A percentile compares a stretch with the other conserved stretches of the same genome.
These are phyloP conservation scores for Xylaria sp. DNA, from an alignment of 2,329 filamentous ascomycete genomes.

Conservation along the genomic window DNA sequence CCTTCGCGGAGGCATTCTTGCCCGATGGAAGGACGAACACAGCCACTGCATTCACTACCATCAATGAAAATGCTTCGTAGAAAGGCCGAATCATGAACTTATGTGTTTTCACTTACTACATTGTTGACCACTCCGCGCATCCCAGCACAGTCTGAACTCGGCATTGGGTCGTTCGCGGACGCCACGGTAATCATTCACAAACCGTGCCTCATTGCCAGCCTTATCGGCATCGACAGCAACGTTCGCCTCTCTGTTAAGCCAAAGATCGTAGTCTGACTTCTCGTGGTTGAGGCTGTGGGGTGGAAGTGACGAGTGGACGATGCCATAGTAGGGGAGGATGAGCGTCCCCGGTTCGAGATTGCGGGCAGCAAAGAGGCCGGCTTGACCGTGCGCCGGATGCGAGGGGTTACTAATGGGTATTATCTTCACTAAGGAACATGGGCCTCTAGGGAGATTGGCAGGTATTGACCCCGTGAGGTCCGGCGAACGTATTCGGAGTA, in stretches of 20 bases:
- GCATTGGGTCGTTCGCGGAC: slow-evolving; percentile 60
- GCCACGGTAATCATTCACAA: slow-evolving; percentile 71
- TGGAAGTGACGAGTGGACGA: slow-evolving; percentile 54
- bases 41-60: slow-evolving; percentile 20
- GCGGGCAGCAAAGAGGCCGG: slow-evolving; percentile 64
- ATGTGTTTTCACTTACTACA: slow-evolving; percentile 51
- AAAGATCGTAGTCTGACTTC: slow-evolving; percentile 68
- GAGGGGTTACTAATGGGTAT: slow-evolving; percentile 53
- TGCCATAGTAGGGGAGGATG: slow-evolving; percentile 66
- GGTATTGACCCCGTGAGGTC: slow-evolving; percentile 44
- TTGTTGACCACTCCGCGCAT: slow-evolving; percentile 54
- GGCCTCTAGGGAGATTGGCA: slow-evolving; percentile 46
- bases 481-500: slow-evolving; percentile 44
- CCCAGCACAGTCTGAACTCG: slow-evolving; percentile 66
- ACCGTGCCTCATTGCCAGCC: slow-evolving; percentile 68
- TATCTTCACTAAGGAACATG: slow-evolving; percentile 59
- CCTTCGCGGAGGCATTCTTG: slow-evolving; percentile 45
- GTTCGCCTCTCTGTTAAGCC: slow-evolving; percentile 61
- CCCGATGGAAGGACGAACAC: slow-evolving; percentile 56
- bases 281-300: slow-evolving; percentile 44
- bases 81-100: not conserved
- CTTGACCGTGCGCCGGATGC: slow-evolving; percentile 65
- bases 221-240: slow-evolving; percentile 65
- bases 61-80: slow-evolving; percentile 7
- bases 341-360: slow-evolving; percentile 60